Base-by-base conservation (phyloP, 2,329 filamentous ascomycete genomes). In the Apiospora koreana region DNA sequence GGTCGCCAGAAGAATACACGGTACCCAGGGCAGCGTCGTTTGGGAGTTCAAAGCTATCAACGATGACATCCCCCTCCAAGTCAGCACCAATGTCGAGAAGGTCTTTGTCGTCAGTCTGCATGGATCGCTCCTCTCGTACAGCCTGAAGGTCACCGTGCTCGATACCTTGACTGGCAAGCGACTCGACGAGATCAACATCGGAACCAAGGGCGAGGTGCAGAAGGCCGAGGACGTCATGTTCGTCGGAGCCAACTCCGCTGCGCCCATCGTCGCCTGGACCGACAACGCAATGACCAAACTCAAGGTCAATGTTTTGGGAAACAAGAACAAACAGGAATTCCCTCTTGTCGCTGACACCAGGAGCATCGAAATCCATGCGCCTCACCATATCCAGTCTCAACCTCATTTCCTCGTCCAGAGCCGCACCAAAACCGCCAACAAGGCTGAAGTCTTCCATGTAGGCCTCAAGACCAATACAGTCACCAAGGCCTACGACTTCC, bases 331-430 rank as follows among this genome's bases (percentile, higher is more conserved):
- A 67, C 86, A 89, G 74, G 87, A 87, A 69, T 85, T 91, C 70
- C 76, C 84, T 23, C 81, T 91, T 35, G 79, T 83, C 25, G 76
- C 82, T 7, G 84, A 83, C 23, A 84, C 87, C 4, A 79, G 83
- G 21, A 79, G 81, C 3, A 84, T 93, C 68, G 85, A 90, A 69
- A 85, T 97, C 28, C 93, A 97, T 77, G 93, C 93, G 0, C 92
- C 94, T 21, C 90, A 91, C 73, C 86, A 92, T 69, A 82, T 89
- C 41, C 92, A 93, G 77, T 92, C 93, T 4, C 86, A 90, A 64
- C 86, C 94, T 46, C 94, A 97, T 82, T 97, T 98, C 83, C 84
- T 98, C 42, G 92, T 97, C 6, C 93, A 97, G 75, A 94, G 90
- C 75, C 87, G 91, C 75, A 93, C 93, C 0, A 85, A 85, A 45